A percentile compares a stretch with the other conserved stretches of the same genome.
These are phyloP conservation scores for Solanum infundibuliforme DNA, from an alignment of 257 asterid species.

Conservation along the genomic window DNA sequence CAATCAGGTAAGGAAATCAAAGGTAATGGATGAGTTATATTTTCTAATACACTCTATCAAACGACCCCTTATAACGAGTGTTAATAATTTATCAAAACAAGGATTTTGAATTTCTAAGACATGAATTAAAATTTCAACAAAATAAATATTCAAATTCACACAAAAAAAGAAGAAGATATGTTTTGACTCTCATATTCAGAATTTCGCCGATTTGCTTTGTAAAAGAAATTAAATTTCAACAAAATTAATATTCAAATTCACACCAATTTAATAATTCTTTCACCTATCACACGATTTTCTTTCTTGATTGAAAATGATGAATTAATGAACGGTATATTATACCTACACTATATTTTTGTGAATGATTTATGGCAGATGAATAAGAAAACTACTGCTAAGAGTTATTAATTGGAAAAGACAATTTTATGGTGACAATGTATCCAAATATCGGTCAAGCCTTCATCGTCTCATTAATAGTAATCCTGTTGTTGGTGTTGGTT, in stretches of 20 bases:
- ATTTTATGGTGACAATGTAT: constrained; percentile 6
- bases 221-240: background rate
- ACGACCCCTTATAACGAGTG: too few relatives aligned
- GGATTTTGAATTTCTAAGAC: too few relatives aligned
- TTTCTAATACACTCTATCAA: too few relatives aligned
- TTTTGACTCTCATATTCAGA: background rate
- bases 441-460: constrained; percentile 27
- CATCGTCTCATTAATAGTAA: constrained; percentile 8
- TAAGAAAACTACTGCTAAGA: background rate
- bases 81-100: too few relatives aligned
- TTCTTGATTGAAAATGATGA: background rate
- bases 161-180: background rate
- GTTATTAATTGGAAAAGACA: background rate
- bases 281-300: background rate
- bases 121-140: too few relatives aligned
- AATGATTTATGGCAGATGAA: background rate
- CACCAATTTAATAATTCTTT: background rate
- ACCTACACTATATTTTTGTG: background rate
- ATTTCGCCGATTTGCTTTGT: background rate
- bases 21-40: too few relatives aligned
- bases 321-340: background rate
- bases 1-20: too few relatives aligned
- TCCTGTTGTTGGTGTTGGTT: background rate
- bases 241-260: background rate
- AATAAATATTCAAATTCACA: too few relatives aligned